Conservation (phyloP, 371 early-diverging fungal species). For the Smittium culicis region DNA sequence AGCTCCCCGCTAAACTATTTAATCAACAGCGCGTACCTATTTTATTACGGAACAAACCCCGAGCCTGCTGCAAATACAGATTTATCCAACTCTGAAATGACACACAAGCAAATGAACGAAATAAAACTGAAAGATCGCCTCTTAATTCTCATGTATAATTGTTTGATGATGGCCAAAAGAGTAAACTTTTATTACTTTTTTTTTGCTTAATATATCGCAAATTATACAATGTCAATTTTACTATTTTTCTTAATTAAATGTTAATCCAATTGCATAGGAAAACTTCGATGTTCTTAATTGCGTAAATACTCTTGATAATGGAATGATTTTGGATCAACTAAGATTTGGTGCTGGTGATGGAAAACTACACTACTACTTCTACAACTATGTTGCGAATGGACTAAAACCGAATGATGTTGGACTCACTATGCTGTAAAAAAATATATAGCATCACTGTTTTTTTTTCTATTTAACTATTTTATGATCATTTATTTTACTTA, state of each 20-base stretch:
- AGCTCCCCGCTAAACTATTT: constrained; percentile 18
- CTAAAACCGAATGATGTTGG: constrained; percentile 57
- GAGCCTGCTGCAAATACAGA: constrained; percentile 11
- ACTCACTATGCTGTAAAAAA: constrained; percentile 70
- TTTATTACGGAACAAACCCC: constrained; percentile 71
- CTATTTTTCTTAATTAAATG: background rate
- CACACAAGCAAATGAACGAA: constrained; percentile 17
- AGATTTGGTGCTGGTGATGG: constrained; percentile 92
- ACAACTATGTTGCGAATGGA: constrained; percentile 75
- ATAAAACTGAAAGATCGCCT: constrained; percentile 39
- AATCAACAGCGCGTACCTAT: constrained; percentile 82
- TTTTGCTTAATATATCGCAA: background rate
- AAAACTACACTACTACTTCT: constrained; percentile 81
- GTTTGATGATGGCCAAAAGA: constrained; percentile 59
- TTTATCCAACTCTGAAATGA: background rate
- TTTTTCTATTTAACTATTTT: no score
- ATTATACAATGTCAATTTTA: background rate
- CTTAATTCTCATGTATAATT: constrained; percentile 48
- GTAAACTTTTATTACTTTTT: constrained; percentile 22
- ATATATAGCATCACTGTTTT: no score
- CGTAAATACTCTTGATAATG: constrained; percentile 74
- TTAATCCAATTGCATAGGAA: background rate
- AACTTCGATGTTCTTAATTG: constrained; percentile 86
- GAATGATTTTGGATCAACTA: constrained; percentile 53
- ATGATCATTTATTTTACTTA: no score